A percentile compares a stretch with the other conserved stretches of the same genome.
Evolutionary conservation across 441 rosid genomes (phyloP).

Genomic region (Mallotus japonicus): DNA sequence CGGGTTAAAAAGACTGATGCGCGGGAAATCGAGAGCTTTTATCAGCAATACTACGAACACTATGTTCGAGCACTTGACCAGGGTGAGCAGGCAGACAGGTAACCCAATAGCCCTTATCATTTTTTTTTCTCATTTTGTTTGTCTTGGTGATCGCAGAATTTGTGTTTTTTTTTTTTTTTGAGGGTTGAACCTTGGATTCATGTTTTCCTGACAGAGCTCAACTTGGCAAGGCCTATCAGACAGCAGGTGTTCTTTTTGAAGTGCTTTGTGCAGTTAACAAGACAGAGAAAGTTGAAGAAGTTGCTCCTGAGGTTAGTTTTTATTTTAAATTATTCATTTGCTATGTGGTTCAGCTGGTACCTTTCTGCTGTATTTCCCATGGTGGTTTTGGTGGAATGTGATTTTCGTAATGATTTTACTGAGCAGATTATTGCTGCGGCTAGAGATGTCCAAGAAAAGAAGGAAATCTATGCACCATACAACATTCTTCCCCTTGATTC

Average conservation of each 20-base stretch:
- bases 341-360: background rate
- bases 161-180: background rate
- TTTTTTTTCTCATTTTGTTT: background rate
- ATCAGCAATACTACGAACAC: constrained; percentile 89
- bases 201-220: constrained; percentile 63
- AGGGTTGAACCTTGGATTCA: background rate
- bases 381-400: constrained; percentile 11
- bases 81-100: constrained; percentile 99
- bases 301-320: constrained; percentile 87
- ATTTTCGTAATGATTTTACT: constrained; percentile 20
- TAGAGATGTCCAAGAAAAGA: constrained; percentile 96
- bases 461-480: constrained; percentile 89
- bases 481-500: constrained; percentile 96
- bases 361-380: constrained; percentile 3
- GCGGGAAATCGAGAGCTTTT: constrained; percentile 90
- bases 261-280: constrained; percentile 95
- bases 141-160: background rate
- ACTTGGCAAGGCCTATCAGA: constrained; percentile 97
- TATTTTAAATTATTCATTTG: constrained; percentile 1
- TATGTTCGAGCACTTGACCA: constrained; percentile 88
- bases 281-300: constrained; percentile 97
- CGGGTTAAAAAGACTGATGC: constrained; percentile 94
- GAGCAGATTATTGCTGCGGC: constrained; percentile 96
- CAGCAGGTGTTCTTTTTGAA: constrained; percentile 98
- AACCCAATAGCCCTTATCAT: constrained; percentile 6